Base-by-base conservation (phyloP, 2,329 filamentous ascomycete genomes). In the Aspergillus floridensis region DNA sequence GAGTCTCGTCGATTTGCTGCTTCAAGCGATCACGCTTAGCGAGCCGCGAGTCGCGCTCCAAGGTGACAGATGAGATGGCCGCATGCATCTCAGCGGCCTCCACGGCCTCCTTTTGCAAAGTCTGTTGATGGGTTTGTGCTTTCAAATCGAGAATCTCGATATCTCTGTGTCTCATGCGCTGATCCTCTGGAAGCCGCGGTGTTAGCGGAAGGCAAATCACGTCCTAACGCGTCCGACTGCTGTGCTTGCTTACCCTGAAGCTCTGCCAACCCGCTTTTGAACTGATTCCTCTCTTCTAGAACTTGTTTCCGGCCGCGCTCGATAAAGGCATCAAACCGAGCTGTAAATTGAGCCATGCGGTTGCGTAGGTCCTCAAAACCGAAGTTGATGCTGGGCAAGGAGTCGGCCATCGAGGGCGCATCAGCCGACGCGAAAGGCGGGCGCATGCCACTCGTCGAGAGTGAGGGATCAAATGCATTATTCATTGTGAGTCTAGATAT, bases 331-430 rank as follows among this genome's bases (percentile, higher is more conserved):
- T 99, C 95, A 69, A 99, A 99, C 68, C 87, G 89, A 8, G 86
- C 84, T 0, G 90, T 97, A 74, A 99, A 99, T 64, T 90, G 91
- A 56, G 88, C 85, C 95, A 99, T 98, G 77, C 92, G 90, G 70
- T 93, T 92, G 77, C 93, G 93, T 72, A 99, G 79, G 67, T 97
- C 92, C 69, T 98, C 93, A 76, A 98, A 98, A 59, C 92, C 92
- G 75, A 99, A 98, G 77, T 96, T 92, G 76, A 96, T 90, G 73
- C 84, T 91, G 38, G 95, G 95, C 8, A 99, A 86, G 50, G 82
- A 82, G 71, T 87, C 85, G 32, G 84, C 84, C 83, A 87, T 86
- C 46, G 83, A 86, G 11, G 82, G 81, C 55, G 79, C 82, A 66
- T 82, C 80, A 52, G 82, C 79, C 14, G 75, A 75, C 49, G 81